Evolutionary conservation across 2,329 filamentous ascomycete genomes (phyloP).

Genomic region (Thielaviopsis cerberus): DNA sequence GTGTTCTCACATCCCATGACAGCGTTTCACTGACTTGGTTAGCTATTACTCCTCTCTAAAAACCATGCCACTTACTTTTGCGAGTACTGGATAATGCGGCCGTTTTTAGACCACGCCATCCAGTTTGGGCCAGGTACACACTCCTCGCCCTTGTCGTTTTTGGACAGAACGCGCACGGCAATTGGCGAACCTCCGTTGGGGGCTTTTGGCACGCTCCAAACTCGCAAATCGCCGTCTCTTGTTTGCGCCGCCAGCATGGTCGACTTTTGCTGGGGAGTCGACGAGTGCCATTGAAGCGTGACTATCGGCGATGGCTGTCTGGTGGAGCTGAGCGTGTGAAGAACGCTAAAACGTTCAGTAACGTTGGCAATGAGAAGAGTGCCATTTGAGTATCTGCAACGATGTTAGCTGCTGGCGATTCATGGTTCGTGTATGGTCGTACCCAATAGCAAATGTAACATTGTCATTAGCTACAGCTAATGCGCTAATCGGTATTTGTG

Average conservation of each 20-base stretch:
- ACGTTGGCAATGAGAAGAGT: conserved; percentile 78
- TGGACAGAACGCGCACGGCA: conserved; percentile 71
- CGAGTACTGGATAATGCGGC: conserved; percentile 78
- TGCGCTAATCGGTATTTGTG: conserved; percentile 85
- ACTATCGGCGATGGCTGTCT: conserved; percentile 73
- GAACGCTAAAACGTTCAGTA: conserved; percentile 78
- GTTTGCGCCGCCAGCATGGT: conserved; percentile 95
- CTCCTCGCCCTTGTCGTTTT: conserved; percentile 40
- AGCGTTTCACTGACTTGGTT: conserved; percentile 44
- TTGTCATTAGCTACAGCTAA: conserved; percentile 78
- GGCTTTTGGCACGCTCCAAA: conserved; percentile 89
- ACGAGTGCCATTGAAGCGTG: conserved; percentile 84
- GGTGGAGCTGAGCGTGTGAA: conserved; percentile 78
- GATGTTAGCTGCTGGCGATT: conserved; percentile 11
- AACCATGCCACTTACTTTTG: conserved; percentile 51
- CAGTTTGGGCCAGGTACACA: conserved; percentile 64
- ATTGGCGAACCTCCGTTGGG: conserved; percentile 58
- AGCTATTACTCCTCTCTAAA: neutral
- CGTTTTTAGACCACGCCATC: conserved; percentile 98
- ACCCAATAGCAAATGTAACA: conserved; percentile 92
- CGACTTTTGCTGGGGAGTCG: conserved; percentile 85
- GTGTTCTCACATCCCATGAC: conserved; percentile 96
- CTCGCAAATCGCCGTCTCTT: conserved; percentile 73
- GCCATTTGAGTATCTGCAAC: conserved; percentile 70
- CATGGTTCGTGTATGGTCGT: conserved; percentile 17